Evolutionary conservation across 768 basidiomycete genomes (phyloP), one percentile per base, ranked within the genome.

Genomic region (Rhodosporidiobolus odoratus): DNA sequence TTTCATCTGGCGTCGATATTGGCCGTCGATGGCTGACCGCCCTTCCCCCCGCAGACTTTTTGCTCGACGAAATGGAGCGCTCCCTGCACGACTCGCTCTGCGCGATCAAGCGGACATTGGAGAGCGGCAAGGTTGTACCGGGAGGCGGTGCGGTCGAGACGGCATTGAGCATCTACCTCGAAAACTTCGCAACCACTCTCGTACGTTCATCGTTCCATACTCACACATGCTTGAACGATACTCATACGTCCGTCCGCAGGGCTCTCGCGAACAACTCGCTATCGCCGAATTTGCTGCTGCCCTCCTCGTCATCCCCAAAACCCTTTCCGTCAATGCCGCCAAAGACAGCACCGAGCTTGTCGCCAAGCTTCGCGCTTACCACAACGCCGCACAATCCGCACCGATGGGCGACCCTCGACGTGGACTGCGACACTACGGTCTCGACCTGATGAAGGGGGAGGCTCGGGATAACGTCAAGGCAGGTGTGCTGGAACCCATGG

Each of bases 31-130:
- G 9, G 2, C 50, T 48, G 15, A 34, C 34, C 37, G 27, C 13
- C 3, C 16, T 10, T 27, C 7, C 4, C 25, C 8, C 2, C 0
- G 12, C 62, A 79, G 96, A 99, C 80, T 97, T 95, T 80, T 93
- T 97, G 90, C 82, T 98, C 76, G 96, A 99, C 79, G 96, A 99
- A 84, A 99, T 98, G 96, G 96, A 99, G 82, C 84, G 96, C 58
- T 89, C 92, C 0, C 80, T 98, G 75, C 95, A 99, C 78, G 96
- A 99, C 79, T 90, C 91, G 3, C 80, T 98, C 72, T 95, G 91
- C 37, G 85, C 96, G 76, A 92, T 97, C 82, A 99, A 99, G 83
- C 86, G 95, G 67, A 98, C 96, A 9, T 82, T 98, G 57, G 96
- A 99, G 83, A 94, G 92, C 75, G 96, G 95, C 15, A 81, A 89